Evolutionary conservation across 768 basidiomycete species (phyloP).

Genomic region (Naganishia vaughanmartiniae): DNA sequence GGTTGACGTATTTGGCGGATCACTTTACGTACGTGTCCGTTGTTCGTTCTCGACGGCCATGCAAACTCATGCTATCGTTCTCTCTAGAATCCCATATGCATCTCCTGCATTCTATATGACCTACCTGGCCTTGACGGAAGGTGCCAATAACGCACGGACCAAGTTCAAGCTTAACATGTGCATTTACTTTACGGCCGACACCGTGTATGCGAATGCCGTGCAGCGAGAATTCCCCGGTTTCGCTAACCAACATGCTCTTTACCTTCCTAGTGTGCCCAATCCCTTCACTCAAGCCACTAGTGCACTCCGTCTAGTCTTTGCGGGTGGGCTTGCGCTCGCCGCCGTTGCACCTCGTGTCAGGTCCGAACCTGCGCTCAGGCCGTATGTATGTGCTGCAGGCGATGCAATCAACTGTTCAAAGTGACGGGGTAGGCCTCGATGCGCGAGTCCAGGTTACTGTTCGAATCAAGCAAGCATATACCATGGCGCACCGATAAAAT

Average conservation of each 20-base stretch:
- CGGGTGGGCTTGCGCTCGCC: conserved; percentile 32
- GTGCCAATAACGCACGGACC: conserved; percentile 25
- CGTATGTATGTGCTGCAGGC: conserved; percentile 27
- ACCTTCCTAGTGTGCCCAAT: conserved; percentile 27
- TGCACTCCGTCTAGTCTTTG: conserved; percentile 27
- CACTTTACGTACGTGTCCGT: conserved; percentile 29
- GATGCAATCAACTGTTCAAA: conserved; percentile 7
- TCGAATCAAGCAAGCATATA: not conserved
- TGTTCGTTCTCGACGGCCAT: not conserved
- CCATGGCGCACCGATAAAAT: too few species aligned
- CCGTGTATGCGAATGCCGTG: conserved; percentile 20
- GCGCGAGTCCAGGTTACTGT: not conserved
- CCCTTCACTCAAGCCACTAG: conserved; percentile 32
- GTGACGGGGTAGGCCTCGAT: not conserved
- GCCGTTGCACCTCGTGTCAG: conserved; percentile 26
- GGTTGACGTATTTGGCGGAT: conserved; percentile 29
- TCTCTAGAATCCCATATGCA: conserved; percentile 38
- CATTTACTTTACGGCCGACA: conserved; percentile 31
- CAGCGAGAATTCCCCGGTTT: not conserved
- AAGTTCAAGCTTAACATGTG: conserved; percentile 33
- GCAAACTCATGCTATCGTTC: conserved; percentile 17
- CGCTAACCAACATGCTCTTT: not conserved
- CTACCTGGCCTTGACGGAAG: conserved; percentile 37
- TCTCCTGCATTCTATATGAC: conserved; percentile 41
- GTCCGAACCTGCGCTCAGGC: conserved; percentile 32